Conservation (phyloP, 2,329 filamentous ascomycete species). For the Trichoderma aggressivum region DNA sequence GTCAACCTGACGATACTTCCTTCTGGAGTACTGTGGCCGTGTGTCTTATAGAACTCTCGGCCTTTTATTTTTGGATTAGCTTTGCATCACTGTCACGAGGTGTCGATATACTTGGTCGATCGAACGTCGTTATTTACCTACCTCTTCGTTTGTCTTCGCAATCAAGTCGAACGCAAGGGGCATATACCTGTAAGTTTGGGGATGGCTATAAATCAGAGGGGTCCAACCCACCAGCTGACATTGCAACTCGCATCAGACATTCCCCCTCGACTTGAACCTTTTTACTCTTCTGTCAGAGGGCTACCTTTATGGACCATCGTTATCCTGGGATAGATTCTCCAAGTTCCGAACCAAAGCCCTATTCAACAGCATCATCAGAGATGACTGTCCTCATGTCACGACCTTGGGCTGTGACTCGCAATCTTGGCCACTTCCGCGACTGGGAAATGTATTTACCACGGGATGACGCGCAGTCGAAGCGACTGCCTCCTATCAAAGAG, state of each 20-base stretch:
- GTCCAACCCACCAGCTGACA: background rate
- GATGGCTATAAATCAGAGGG: background rate
- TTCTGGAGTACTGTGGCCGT: background rate
- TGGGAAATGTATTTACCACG: conserved; percentile 36
- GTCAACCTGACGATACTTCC: conserved; percentile 21
- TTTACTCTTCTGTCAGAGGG: background rate
- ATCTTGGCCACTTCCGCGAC: conserved; percentile 31
- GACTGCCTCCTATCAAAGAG: conserved; percentile 53
- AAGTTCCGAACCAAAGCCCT: background rate
- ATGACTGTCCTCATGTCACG: conserved; percentile 49
- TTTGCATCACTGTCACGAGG: background rate
- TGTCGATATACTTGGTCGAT: background rate
- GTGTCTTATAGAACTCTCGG: background rate
- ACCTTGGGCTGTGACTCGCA: conserved; percentile 41
- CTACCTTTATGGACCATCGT: conserved; percentile 2
- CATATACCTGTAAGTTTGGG: background rate
- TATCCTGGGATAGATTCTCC: conserved; percentile 21
- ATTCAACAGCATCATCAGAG: conserved; percentile 29
- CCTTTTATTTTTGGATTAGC: background rate
- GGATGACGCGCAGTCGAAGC: conserved; percentile 39
- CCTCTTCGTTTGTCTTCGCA: background rate
- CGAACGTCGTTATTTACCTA: background rate
- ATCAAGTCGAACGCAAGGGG: background rate
- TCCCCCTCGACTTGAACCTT: background rate
- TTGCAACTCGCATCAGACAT: background rate